Conservation (phyloP, 176 grass and related monocot species). For the Avena eriantha region DNA sequence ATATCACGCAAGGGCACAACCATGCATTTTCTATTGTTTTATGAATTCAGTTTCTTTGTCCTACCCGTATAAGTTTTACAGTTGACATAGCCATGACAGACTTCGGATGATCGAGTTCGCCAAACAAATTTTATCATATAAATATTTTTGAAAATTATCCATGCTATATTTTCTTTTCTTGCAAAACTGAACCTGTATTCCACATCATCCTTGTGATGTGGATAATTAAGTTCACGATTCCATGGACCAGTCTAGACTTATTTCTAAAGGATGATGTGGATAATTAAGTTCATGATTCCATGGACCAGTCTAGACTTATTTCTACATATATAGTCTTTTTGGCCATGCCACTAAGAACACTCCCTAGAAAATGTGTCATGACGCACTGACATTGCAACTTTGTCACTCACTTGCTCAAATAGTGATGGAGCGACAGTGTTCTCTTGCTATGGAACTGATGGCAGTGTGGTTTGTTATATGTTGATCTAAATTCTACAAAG, state of each 20-base stretch:
- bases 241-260: neutral
- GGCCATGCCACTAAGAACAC: no score
- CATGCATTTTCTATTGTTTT: neutral
- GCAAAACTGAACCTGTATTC: neutral
- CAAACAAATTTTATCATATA: neutral
- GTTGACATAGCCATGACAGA: neutral
- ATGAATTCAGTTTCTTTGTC: neutral
- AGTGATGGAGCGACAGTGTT: neutral
- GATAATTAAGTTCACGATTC: neutral
- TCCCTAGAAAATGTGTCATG: neutral
- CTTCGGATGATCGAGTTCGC: neutral
- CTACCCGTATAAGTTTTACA: neutral
- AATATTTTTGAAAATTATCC: neutral
- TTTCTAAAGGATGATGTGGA: neutral
- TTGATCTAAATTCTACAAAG: no score
- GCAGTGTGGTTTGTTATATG: no score
- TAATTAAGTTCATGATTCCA: neutral
- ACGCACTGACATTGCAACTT: neutral
- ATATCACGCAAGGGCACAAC: neutral
- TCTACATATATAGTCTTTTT: no score
- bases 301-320: neutral
- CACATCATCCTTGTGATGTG: neutral
- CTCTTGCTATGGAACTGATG: no score
- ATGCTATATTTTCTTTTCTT: neutral
- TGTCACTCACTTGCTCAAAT: neutral